These are phyloP conservation scores for Globisporangium paddicum DNA, from an alignment of 352 stramenopile species.

Conservation along the genomic window DNA sequence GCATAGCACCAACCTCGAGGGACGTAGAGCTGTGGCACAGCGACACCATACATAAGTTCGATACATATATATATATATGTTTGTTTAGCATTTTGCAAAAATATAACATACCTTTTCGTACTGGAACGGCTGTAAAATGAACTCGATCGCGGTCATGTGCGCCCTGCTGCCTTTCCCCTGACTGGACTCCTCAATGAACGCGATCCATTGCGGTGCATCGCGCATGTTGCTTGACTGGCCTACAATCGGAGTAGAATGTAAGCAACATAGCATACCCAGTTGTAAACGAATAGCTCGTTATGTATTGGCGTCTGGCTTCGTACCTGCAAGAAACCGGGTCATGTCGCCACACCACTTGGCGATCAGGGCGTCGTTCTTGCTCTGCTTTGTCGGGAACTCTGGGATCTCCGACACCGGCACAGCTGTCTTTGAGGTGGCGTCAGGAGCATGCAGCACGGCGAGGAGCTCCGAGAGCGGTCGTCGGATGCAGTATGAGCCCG, in stretches of 20 bases:
- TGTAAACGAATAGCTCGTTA: background rate
- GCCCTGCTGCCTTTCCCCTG: constrained; percentile 40
- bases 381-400: constrained; percentile 47
- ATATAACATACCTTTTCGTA: constrained; percentile 44
- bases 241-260: background rate
- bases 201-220: constrained; percentile 40
- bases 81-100: too few relatives aligned
- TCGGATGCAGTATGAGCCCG: constrained; percentile 48
- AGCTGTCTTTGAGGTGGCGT: background rate
- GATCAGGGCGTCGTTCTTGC: constrained; percentile 42
- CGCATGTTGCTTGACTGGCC: constrained; percentile 19
- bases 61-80: too few relatives aligned
- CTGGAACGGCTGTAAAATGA: constrained; percentile 78
- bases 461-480: constrained; percentile 38
- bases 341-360: constrained; percentile 67
- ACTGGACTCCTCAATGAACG: constrained; percentile 44
- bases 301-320: too few relatives aligned
- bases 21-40: constrained; percentile 12
- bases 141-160: constrained; percentile 80
- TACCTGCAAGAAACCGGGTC: constrained; percentile 46
- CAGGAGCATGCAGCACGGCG: constrained; percentile 22
- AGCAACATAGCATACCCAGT: background rate
- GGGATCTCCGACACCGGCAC: constrained; percentile 11
- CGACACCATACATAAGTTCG: background rate
- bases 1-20: constrained; percentile 6